Base-by-base conservation (phyloP, 495 filamentous ascomycete species). In the Aspergillus mulundensis region DNA sequence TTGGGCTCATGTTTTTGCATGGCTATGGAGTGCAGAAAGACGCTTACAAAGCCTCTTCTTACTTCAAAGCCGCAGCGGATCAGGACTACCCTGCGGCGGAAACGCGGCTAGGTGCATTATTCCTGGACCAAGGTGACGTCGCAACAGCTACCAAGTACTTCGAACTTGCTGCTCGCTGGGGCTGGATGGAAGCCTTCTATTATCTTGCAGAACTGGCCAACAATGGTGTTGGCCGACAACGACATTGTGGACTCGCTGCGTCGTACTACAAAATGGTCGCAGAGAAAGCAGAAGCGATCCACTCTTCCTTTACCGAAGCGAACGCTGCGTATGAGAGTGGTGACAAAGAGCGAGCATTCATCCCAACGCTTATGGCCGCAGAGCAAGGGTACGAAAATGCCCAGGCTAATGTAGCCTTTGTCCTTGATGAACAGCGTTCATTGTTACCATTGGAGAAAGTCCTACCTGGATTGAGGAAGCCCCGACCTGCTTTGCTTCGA, bases 321-420 rank as follows among this genome's bases (percentile, higher is more conserved):
- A 96, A 96, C 60, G 71, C 79, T 28, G 93, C 91, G 0, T 95
- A 87, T 66, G 85, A 91, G 43, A 78, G 82, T 21, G 91, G 91
- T n/a, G 88, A 97, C 60, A 75, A 80, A n/a, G 93, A 97, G 59
- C 76, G 85, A 18, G 94, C 95, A 10, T 76, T 97, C 25, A 78
- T 96, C 14, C 81, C 85, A 23, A 91, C 91, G 58, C 86, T 97
- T 73, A 88, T 93, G 79, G 93, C 91, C 1, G 94, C 94, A 1
- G 94, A 99, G 66, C 95, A 97, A 72, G 94, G 94, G 11, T 96
- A 96, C 62, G 94, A 99, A 67, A 80, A 81, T 58, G 91, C 85
- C 5, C 94, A 99, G 71, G 87, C 90, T 39, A 99, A 99, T 58
- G 94, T 97, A 3, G 94, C 94, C 7, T 95, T 87, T 65, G 71